phyloP scores from a whole-genome alignment of 139 green algal genomes.

The Tetradesmus lagerheimii region DNA sequence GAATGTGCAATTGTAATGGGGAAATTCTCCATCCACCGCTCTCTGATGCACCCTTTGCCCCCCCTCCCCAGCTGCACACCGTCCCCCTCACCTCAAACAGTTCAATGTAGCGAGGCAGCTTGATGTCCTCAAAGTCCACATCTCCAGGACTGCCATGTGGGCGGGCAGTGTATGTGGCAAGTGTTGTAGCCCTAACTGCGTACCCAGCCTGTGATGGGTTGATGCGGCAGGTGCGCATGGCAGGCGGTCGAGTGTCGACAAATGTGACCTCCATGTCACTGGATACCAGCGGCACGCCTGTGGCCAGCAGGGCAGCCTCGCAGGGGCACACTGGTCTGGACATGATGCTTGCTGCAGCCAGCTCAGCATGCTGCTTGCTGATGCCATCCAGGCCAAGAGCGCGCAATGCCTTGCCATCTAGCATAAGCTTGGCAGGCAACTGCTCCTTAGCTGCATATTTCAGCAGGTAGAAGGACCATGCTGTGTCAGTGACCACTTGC shows the following conservation, averaged over 20 bases:
- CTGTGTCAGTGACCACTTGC: slow-evolving; percentile 15
- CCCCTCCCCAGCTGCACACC: too few species aligned
- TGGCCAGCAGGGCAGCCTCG: neutral
- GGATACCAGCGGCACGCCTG: neutral
- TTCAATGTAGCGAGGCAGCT: neutral
- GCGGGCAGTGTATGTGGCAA: neutral
- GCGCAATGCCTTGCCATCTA: neutral
- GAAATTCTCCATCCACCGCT: too few species aligned
- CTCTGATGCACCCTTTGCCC: too few species aligned
- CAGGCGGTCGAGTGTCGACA: neutral
- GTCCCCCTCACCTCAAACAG: too few species aligned
- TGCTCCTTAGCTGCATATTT: slow-evolving; percentile 17
- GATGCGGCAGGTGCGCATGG: neutral
- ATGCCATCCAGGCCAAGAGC: neutral
- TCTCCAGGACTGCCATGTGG: neutral
- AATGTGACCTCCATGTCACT: neutral
- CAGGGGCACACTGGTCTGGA: neutral
- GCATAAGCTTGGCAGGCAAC: neutral
- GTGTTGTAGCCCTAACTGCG: neutral
- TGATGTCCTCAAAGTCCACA: neutral
- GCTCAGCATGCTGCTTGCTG: neutral
- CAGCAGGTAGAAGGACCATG: slow-evolving; percentile 16
- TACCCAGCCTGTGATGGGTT: neutral
- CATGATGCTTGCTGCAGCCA: neutral
- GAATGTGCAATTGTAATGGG: too few species aligned